These are phyloP conservation scores for Tulasnella sp. DNA, from an alignment of 768 basidiomycete genomes.

Conservation along the genomic window DNA sequence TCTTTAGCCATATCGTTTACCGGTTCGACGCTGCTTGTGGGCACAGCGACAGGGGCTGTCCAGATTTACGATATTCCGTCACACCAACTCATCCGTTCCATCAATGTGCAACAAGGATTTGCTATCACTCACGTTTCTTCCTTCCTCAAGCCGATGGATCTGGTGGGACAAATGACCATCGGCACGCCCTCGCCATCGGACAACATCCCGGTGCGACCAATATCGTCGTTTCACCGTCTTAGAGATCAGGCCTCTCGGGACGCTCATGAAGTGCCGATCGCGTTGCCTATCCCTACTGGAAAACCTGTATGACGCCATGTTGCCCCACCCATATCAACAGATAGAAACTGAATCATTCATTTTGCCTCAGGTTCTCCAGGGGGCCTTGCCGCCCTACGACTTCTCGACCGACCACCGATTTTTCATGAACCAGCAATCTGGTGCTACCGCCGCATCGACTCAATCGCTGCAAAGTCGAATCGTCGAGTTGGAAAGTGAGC, in stretches of 20 bases:
- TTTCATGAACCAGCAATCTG: constrained; percentile 50
- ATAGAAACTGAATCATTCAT: not conserved
- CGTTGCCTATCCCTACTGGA: constrained; percentile 47
- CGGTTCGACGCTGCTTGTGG: constrained; percentile 72
- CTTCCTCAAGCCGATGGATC: constrained; percentile 80
- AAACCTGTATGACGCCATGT: constrained; percentile 11
- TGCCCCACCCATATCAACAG: too few species aligned
- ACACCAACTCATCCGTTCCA: constrained; percentile 80
- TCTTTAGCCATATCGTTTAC: constrained; percentile 72
- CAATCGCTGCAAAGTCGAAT: constrained; percentile 50
- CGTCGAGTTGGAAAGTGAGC: constrained; percentile 66
- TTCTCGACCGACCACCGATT: constrained; percentile 52
- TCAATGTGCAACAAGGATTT: constrained; percentile 57
- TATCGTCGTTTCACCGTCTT: constrained; percentile 69
- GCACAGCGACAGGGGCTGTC: constrained; percentile 68
- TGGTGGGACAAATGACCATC: constrained; percentile 73
- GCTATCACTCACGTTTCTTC: constrained; percentile 69
- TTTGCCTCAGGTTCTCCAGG: not conserved
- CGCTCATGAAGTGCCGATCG: constrained; percentile 62
- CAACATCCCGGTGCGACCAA: constrained; percentile 58
- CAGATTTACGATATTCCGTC: constrained; percentile 85
- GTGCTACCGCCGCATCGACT: constrained; percentile 29
- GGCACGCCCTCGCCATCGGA: constrained; percentile 45
- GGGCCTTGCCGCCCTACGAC: constrained; percentile 11
- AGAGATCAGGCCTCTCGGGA: constrained; percentile 63